phyloP scores from a whole-genome alignment of 2,329 filamentous ascomycete species.

The Exophiala sp. region DNA sequence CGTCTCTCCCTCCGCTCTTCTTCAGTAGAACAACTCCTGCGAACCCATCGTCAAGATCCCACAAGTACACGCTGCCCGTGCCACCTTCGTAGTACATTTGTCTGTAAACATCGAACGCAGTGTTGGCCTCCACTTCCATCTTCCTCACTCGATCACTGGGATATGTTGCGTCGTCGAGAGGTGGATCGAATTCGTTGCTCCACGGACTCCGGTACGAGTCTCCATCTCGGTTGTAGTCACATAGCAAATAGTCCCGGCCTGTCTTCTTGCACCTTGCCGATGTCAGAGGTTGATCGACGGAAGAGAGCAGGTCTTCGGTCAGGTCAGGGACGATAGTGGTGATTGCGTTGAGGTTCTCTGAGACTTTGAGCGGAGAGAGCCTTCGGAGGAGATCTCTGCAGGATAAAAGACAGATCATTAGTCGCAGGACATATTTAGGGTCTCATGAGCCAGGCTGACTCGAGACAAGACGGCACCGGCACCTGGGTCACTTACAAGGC shows the following conservation, averaged over 20 bases:
- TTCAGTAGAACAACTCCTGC: constrained; percentile 93
- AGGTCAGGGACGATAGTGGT: constrained; percentile 84
- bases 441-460: background rate
- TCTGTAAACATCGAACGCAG: constrained; percentile 93
- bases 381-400: constrained; percentile 92
- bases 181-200: constrained; percentile 97
- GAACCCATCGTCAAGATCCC: constrained; percentile 97
- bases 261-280: constrained; percentile 80
- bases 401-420: constrained; percentile 22
- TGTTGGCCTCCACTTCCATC: constrained; percentile 91
- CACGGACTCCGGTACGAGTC: constrained; percentile 98
- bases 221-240: constrained; percentile 99
- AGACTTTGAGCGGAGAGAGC: constrained; percentile 88
- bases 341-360: constrained; percentile 79
- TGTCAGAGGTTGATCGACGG: constrained; percentile 90
- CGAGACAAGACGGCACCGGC: background rate
- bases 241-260: constrained; percentile 91
- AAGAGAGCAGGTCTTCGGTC: constrained; percentile 94
- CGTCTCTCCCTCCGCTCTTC: constrained; percentile 60
- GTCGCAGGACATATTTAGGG: background rate
- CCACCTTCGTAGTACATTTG: constrained; percentile 94
- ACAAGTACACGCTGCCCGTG: constrained; percentile 84
- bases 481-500: constrained; percentile 40
- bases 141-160: constrained; percentile 85
- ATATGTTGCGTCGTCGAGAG: constrained; percentile 77